These are phyloP conservation scores for Fusarium sp. DNA, from an alignment of 2,329 filamentous ascomycete genomes.

Conservation along the genomic window DNA sequence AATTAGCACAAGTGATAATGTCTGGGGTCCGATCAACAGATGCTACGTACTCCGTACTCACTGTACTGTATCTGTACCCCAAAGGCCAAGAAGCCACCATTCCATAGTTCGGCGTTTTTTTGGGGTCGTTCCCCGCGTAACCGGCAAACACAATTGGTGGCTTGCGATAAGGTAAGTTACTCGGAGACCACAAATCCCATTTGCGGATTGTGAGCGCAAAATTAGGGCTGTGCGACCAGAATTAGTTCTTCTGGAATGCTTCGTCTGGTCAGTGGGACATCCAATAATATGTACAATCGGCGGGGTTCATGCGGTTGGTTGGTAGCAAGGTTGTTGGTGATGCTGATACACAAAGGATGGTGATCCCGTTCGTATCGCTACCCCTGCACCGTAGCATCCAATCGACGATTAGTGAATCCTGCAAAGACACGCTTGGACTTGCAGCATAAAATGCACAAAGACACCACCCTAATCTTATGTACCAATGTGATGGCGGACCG, in stretches of 20 bases:
- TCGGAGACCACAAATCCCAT: not conserved
- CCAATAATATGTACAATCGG: too few species aligned
- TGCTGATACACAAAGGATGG: not conserved
- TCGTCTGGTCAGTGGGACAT: not conserved
- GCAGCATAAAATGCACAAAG: not conserved
- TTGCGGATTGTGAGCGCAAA: not conserved
- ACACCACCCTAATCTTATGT: not conserved
- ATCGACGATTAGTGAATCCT: not conserved
- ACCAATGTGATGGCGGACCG: not conserved
- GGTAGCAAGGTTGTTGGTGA: not conserved
- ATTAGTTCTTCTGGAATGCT: not conserved
- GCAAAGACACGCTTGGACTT: not conserved
- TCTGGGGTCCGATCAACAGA: not conserved
- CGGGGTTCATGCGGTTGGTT: not conserved
- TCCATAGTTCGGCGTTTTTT: not conserved
- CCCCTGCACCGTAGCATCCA: not conserved
- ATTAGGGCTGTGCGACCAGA: not conserved
- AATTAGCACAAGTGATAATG: not conserved
- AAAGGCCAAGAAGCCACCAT: constrained; percentile 15
- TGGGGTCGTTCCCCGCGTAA: not conserved
- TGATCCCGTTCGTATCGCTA: not conserved
- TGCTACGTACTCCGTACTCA: not conserved
- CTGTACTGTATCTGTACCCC: not conserved
- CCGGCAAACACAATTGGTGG: not conserved
- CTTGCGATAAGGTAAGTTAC: not conserved